Percentiles rank a stretch among this genome's conserved stretches.
These are phyloP conservation scores for Leptodontidium sp. DNA, from an alignment of 2,329 filamentous ascomycete genomes.

Conservation along the genomic window DNA sequence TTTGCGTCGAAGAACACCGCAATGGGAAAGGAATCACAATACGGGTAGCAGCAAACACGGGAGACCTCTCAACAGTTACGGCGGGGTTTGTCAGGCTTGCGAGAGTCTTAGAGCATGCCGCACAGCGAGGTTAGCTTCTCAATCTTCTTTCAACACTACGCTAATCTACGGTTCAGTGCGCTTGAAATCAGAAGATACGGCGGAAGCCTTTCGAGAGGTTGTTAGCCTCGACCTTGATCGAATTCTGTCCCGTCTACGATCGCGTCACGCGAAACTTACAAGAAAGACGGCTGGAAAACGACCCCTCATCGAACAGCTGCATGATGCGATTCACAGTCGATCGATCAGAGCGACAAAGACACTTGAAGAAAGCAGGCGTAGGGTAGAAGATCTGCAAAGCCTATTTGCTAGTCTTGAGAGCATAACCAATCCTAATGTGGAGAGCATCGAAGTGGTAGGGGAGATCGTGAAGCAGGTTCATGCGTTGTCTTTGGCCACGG, in stretches of 20 bases:
- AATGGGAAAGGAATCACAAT: slow-evolving; percentile 22
- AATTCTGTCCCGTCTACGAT: slow-evolving; percentile 41
- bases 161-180: slow-evolving; percentile 18
- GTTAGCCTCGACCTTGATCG: slow-evolving; percentile 37
- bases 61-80: slow-evolving; percentile 20
- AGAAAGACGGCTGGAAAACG: slow-evolving; percentile 32
- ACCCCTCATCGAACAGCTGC: slow-evolving; percentile 29
- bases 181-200: slow-evolving; percentile 35
- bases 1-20: slow-evolving; percentile 15
- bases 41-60: slow-evolving; percentile 15
- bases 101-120: slow-evolving; percentile 19
- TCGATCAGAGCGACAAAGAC: slow-evolving; percentile 20
- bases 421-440: slow-evolving; percentile 9
- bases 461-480: slow-evolving; percentile 30
- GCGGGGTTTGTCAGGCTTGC: slow-evolving; percentile 15
- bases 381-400: slow-evolving; percentile 24
- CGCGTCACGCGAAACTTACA: slow-evolving; percentile 30
- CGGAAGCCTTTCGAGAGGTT: slow-evolving; percentile 36
- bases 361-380: not conserved
- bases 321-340: slow-evolving; percentile 26
- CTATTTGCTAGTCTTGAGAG: slow-evolving; percentile 31
- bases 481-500: slow-evolving; percentile 9
- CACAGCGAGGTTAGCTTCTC: slow-evolving; percentile 11
- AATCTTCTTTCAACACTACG: not conserved
- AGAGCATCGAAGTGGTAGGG: not conserved